phyloP scores from a whole-genome alignment of 1,284 basidiomycete genomes.

The Athelia sp. region DNA sequence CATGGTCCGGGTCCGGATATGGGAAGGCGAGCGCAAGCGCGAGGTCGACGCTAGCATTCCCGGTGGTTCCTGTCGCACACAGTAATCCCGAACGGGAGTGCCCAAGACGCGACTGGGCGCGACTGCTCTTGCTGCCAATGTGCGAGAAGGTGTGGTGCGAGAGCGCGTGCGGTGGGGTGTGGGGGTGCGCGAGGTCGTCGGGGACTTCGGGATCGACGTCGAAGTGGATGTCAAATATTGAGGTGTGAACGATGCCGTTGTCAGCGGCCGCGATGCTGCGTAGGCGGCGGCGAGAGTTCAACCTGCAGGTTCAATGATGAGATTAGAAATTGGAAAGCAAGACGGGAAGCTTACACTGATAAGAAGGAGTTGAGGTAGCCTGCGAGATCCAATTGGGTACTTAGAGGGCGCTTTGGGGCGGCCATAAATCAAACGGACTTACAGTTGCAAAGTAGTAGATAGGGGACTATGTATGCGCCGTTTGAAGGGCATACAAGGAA shows the following conservation, averaged over 20 bases:
- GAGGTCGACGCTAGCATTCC: no score
- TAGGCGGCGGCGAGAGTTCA: constrained; percentile 22
- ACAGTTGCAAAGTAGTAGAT: constrained; percentile 28
- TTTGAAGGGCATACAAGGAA: constrained; percentile 25
- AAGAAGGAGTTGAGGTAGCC: constrained; percentile 27
- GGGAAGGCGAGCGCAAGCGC: no score
- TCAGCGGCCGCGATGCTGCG: constrained; percentile 22
- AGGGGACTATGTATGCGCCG: constrained; percentile 24
- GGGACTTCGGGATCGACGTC: not conserved
- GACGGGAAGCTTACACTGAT: constrained; percentile 20
- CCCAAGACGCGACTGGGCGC: no score
- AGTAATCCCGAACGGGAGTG: no score
- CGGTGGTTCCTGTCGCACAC: no score
- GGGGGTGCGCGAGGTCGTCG: not conserved
- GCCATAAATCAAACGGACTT: not conserved
- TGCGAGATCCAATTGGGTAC: constrained; percentile 1
- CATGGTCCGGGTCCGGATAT: no score
- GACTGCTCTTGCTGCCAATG: no score
- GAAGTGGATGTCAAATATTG: not conserved
- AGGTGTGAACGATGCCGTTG: constrained; percentile 8
- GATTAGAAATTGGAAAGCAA: not conserved
- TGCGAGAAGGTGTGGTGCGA: no score
- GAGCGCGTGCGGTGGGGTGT: no score
- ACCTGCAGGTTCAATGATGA: constrained; percentile 9
- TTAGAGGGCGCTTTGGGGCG: not conserved